phyloP scores from a whole-genome alignment of 1,284 basidiomycete species.

The Malassezia slooffiae region DNA sequence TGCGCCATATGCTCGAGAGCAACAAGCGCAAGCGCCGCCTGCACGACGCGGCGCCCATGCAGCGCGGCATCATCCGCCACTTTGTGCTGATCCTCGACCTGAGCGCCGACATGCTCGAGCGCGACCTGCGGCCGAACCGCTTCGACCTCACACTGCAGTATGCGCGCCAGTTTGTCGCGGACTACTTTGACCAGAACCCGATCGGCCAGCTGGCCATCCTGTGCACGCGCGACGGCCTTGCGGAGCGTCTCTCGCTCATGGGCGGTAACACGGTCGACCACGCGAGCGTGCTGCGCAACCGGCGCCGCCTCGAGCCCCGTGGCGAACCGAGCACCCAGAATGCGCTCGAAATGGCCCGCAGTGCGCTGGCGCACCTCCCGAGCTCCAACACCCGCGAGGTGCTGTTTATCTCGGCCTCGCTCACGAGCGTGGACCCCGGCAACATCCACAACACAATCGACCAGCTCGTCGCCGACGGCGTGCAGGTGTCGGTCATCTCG shows the following conservation, averaged over 20 bases:
- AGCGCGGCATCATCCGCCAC: slow-evolving; percentile 91
- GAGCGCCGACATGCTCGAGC: slow-evolving; percentile 81
- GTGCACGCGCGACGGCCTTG: slow-evolving; percentile 40
- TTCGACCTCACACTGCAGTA: slow-evolving; percentile 69
- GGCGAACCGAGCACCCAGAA: slow-evolving; percentile 96
- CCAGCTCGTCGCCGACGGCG: slow-evolving; percentile 61
- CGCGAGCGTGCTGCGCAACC: slow-evolving; percentile 68
- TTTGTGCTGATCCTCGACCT: slow-evolving; percentile 80
- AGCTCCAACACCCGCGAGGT: slow-evolving; percentile 91
- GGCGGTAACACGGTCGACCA: slow-evolving; percentile 88
- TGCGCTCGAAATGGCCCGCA: slow-evolving; percentile 72
- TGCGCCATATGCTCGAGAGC: slow-evolving; percentile 75
- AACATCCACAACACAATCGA: slow-evolving; percentile 87
- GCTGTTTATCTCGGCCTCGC: slow-evolving; percentile 78
- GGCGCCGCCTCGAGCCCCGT: slow-evolving; percentile 72
- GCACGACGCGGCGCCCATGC: slow-evolving; percentile 71
- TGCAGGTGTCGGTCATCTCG: slow-evolving; percentile 82
- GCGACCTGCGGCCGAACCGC: slow-evolving; percentile 85
- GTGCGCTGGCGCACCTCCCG: slow-evolving; percentile 60
- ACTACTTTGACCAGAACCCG: slow-evolving; percentile 99
- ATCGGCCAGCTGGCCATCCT: slow-evolving; percentile 61
- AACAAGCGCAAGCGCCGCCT: slow-evolving; percentile 56
- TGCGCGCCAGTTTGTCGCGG: slow-evolving; percentile 64
- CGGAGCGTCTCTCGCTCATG: slow-evolving; percentile 52
- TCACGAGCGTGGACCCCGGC: slow-evolving; percentile 92